Evolutionary conservation across 768 basidiomycete species (phyloP).

Genomic region (Pisolithus sp.): DNA sequence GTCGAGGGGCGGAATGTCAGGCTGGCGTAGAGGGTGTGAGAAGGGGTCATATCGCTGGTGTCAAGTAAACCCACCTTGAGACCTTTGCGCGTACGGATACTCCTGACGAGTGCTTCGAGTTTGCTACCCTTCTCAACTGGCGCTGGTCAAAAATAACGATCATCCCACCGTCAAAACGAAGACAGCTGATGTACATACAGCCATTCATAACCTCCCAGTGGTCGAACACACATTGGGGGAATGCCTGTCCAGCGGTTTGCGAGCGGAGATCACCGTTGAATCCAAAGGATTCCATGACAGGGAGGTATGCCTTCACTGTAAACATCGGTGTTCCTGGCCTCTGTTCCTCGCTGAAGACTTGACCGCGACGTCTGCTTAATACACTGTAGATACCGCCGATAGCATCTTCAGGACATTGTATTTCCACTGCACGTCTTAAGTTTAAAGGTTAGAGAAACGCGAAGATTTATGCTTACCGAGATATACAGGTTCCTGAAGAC

Average conservation of each 20-base stretch:
- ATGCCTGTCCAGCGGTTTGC: conserved; percentile 93
- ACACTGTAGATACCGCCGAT: conserved; percentile 96
- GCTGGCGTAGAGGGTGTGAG: conserved; percentile 36
- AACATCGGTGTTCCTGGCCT: conserved; percentile 97
- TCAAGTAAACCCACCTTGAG: conserved; percentile 57
- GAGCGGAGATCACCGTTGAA: conserved; percentile 96
- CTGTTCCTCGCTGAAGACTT: conserved; percentile 98
- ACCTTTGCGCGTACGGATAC: conserved; percentile 89
- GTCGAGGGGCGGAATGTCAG: conserved; percentile 83
- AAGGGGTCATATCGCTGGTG: conserved; percentile 8
- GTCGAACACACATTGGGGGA: conserved; percentile 94
- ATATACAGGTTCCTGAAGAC: conserved; percentile 95
- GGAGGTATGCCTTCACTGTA: conserved; percentile 96
- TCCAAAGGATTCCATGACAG: conserved; percentile 89
- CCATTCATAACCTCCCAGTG: conserved; percentile 87
- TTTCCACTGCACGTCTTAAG: conserved; percentile 62
- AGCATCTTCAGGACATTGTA: conserved; percentile 95
- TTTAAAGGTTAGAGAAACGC: neutral
- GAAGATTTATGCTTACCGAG: conserved; percentile 47
- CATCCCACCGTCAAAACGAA: neutral
- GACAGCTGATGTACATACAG: conserved; percentile 40
- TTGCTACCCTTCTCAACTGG: conserved; percentile 89
- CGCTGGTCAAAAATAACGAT: conserved; percentile 32
- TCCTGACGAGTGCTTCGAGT: conserved; percentile 75
- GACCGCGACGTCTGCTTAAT: conserved; percentile 95